Evolutionary conservation across 2,329 filamentous ascomycete genomes (phyloP), one percentile per base, ranked within the genome.

Genomic region (Colletotrichum plurivorum): DNA sequence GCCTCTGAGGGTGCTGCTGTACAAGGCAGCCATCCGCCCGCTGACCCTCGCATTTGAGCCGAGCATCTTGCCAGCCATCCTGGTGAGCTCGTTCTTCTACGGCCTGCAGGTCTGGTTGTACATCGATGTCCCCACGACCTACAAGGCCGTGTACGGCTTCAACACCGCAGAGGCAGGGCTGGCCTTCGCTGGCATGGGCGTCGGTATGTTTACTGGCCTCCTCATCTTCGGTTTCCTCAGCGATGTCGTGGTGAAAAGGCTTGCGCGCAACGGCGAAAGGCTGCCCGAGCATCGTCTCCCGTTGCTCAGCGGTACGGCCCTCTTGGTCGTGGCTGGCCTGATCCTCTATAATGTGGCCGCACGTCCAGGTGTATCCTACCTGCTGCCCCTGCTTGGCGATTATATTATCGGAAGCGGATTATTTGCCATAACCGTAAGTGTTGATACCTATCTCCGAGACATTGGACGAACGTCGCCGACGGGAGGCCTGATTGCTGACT

Each of bases 71-170:
- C 52, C 46, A 1, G 67, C 56, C 7, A 67, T 57, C 27, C 10
- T 58, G 39, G 52, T 61, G 16, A 67, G 13, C 5, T 56, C 63
- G n/a, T 70, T 63, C 41, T 70, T 63, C 58, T 63, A 63, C 39
- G 57, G 58, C 16, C 63, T 68, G 13, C 58, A 68, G 13, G 63
- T 63, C 7, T 59, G 53, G 63, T 20, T 58, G 55, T 68, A 58
- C 5, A 68, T 70, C 20, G 63, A 68, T 8, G 49, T 70, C 8
- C 58, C 67, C 10, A 67, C 59, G 57, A 55, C 53, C 43, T 68
- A 63, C 7, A 68, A 63, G 57, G 15, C 39, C 6, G 58, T 59
- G 5, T 63, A 55, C n/a, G 41, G 25, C 31, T 67, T 63, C 58
- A 63, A 36, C 18, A 67, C 48, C 46, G 39, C 20, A 16, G 43